Evolutionary conservation across 2,329 filamentous ascomycete species (phyloP).

Genomic region (Pseudocercospora crystallina): DNA sequence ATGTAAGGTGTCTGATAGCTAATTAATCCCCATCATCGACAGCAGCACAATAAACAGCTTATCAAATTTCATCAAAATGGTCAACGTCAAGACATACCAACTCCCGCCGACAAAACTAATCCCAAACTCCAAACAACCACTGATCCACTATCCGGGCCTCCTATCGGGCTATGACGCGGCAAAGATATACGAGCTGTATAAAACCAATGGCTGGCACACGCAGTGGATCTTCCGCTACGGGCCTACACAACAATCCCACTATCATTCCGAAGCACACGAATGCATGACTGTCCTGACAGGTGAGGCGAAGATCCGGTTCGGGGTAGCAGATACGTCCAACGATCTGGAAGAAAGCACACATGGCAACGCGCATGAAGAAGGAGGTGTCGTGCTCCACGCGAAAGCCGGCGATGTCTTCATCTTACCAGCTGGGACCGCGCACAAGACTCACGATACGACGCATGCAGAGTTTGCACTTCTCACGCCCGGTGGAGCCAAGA

Average conservation of each 20-base stretch:
- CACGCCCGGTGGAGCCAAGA: constrained; percentile 46
- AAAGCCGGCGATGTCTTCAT: constrained; percentile 59
- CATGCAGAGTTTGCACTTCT: constrained; percentile 41
- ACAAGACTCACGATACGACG: constrained; percentile 53
- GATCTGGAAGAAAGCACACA: constrained; percentile 44
- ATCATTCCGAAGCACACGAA: constrained; percentile 58
- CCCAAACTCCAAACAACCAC: constrained; percentile 53
- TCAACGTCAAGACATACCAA: constrained; percentile 36
- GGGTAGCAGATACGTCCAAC: constrained; percentile 50
- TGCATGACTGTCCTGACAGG: constrained; percentile 59
- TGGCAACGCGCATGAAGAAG: constrained; percentile 43
- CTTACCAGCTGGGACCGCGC: constrained; percentile 56
- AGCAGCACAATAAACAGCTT: not conserved
- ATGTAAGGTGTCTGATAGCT: no score
- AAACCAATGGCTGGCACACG: constrained; percentile 52
- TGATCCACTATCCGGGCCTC: constrained; percentile 55
- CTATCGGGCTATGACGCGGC: constrained; percentile 32
- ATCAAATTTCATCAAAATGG: constrained; percentile 6
- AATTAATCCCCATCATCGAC: no score
- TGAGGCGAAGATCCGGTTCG: constrained; percentile 55
- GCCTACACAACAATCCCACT: constrained; percentile 56
- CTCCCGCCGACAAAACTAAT: constrained; percentile 48
- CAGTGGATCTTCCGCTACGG: constrained; percentile 61
- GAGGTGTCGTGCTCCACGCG: constrained; percentile 52
- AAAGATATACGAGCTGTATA: constrained; percentile 47